These are phyloP conservation scores for Thraustochytrium sp. DNA, from an alignment of 352 stramenopile species.

Conservation along the genomic window DNA sequence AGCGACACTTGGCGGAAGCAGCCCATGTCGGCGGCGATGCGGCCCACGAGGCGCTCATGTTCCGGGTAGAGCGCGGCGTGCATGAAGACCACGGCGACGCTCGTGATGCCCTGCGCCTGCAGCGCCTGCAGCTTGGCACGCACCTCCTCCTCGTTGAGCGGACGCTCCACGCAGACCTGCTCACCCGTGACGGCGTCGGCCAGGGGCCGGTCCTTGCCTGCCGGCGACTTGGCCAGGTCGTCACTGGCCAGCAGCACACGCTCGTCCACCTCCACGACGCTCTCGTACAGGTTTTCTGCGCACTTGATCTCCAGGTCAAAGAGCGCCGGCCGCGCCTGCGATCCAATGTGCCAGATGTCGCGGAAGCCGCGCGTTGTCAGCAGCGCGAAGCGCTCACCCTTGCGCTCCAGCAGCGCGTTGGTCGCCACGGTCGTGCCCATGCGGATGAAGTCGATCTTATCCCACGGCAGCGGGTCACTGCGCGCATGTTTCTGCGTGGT, in stretches of 20 bases:
- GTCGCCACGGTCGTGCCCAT: conserved; percentile 99
- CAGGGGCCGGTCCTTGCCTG: conserved; percentile 38
- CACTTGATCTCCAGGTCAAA: conserved; percentile 87
- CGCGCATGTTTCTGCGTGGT: conserved; percentile 73
- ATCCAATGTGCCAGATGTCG: conserved; percentile 95
- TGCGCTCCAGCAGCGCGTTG: conserved; percentile 94
- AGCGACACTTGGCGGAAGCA: conserved; percentile 83
- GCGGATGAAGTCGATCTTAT: conserved; percentile 85
- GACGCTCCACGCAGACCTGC: conserved; percentile 70
- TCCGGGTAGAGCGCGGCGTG: conserved; percentile 87
- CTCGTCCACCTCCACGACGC: conserved; percentile 93
- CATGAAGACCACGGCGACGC: conserved; percentile 88
- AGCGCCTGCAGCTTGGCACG: conserved; percentile 71
- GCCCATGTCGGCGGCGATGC: conserved; percentile 78
- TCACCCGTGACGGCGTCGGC: conserved; percentile 71
- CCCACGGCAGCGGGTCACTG: conserved; percentile 72
- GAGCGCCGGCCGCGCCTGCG: conserved; percentile 94
- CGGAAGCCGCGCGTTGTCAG: conserved; percentile 90
- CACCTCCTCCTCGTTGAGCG: conserved; percentile 69
- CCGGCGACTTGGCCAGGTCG: conserved; percentile 46
- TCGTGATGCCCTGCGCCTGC: conserved; percentile 75
- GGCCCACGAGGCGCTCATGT: conserved; percentile 81
- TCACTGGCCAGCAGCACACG: conserved; percentile 82
- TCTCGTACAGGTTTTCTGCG: conserved; percentile 88
- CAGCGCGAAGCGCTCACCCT: conserved; percentile 87